Percentiles rank a stretch among this genome's conserved stretches.
phyloP scores from a whole-genome alignment of 129 eudicot species.

The Gnaphalium uliginosum region DNA sequence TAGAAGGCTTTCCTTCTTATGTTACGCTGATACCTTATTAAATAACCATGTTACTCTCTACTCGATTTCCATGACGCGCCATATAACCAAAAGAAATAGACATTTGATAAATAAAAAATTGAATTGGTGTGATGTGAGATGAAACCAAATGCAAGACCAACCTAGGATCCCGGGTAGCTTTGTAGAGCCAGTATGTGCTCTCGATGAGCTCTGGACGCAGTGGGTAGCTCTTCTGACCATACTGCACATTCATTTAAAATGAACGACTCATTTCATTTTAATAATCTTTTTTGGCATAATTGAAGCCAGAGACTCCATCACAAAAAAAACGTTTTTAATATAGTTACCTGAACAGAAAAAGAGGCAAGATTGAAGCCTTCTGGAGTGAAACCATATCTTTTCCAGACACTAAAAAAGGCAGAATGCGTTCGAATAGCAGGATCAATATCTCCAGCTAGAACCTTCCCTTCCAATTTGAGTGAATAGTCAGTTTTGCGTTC shows the following conservation, averaged over 20 bases:
- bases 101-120: neutral
- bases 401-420: conserved; percentile 98
- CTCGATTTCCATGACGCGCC: neutral
- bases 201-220: conserved; percentile 93
- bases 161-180: conserved; percentile 98
- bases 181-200: conserved; percentile 98
- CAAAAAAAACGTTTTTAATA: neutral
- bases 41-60: neutral
- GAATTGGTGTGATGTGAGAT: neutral
- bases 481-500: conserved; percentile 19
- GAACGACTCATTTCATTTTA: neutral
- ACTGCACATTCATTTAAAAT: conserved; percentile 44
- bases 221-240: conserved; percentile 96
- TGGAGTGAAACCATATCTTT: conserved; percentile 92
- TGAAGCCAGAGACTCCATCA: neutral
- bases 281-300: neutral
- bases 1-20: neutral
- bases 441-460: conserved; percentile 97
- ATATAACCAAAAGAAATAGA: neutral
- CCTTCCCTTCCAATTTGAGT: conserved; percentile 47
- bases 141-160: conserved; percentile 19
- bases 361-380: conserved; percentile 99
- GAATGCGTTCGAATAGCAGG: conserved; percentile 94
- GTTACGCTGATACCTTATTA: neutral
- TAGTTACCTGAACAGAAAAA: conserved; percentile 78